Evolutionary conservation across 208 protist genomes (phyloP), one percentile per base, ranked within the genome.

Genomic region (Wallacemonas sp.): DNA sequence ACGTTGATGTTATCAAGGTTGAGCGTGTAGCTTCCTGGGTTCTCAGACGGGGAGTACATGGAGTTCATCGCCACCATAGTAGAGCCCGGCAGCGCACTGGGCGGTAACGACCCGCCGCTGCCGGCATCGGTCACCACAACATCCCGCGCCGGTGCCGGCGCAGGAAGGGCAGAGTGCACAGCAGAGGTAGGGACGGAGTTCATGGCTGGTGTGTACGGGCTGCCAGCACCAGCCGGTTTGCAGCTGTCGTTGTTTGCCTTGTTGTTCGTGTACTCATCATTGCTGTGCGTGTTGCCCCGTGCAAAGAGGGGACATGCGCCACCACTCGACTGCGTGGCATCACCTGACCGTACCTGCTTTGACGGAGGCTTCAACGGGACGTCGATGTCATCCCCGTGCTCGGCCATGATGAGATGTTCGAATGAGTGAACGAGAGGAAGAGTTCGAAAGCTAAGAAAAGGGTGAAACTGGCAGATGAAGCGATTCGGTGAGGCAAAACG

Each of bases 301-400:
- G 17, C 22, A 12, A 30, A 21, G 26, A 44, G 38, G 36, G 36
- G 36, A 41, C 36, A 6, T 41, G 36, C 51, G 15, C 51, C 51
- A n/a, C 51, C 33, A 26, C 21, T 36, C 21, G 51, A 56, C 17
- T 33, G 60, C 67, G 21, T 63, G 51, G 45, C 31, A 24, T 62
- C 70, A 5, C 39, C 26, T 42, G 33, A 61, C 54, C 39, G 49
- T 24, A 39, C 65, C 66, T 22, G 54, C 54, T 62, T 45, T 66
- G 46, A 70, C 53, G 22, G 68, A 30, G 19, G 72, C 51, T n/a
- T 58, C 4, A 58, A 21, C 24, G 51, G 51, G 30, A 58, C 51
- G 15, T 58, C 30, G 21, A 58, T 58, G 1, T 58, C 51, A 58
- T 58, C 51, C n/a, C 51, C 51, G 0, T 39, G 5, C 3, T 58